A percentile compares a stretch with the other conserved stretches of the same genome.
Evolutionary conservation across 495 filamentous ascomycete genomes (phyloP).

Genomic region (Xylaria flabelliformis): DNA sequence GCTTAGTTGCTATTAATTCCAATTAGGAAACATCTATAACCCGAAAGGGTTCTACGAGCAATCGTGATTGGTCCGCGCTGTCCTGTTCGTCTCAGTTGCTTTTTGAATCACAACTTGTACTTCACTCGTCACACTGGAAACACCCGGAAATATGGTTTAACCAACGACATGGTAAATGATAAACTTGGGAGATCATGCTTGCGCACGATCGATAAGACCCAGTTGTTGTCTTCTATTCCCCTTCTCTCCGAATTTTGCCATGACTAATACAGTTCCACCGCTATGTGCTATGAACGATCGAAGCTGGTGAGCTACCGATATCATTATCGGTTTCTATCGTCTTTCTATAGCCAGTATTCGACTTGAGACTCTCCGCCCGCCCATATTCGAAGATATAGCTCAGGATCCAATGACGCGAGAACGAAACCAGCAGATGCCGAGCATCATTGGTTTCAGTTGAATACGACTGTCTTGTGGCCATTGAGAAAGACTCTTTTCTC

Average conservation of each 20-base stretch:
- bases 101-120: background rate
- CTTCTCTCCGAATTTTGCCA: background rate
- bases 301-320: background rate
- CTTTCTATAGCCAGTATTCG: background rate
- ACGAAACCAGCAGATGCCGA: background rate
- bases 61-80: slow-evolving; percentile 16
- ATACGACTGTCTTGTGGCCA: slow-evolving; percentile 76
- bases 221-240: background rate
- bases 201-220: background rate
- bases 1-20: slow-evolving; percentile 3
- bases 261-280: background rate
- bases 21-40: slow-evolving; percentile 10
- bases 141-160: background rate
- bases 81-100: background rate
- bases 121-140: background rate
- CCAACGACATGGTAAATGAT: background rate
- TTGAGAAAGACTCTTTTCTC: slow-evolving; percentile 75
- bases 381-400: background rate
- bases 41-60: slow-evolving; percentile 1
- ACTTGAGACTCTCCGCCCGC: background rate
- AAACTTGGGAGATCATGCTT: background rate
- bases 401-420: background rate
- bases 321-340: background rate
- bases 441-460: slow-evolving; percentile 46
- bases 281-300: background rate